Evolutionary conservation across 2,329 filamentous ascomycete genomes (phyloP), one percentile per base, ranked within the genome.

Genomic region (Parastagonospora avenae): DNA sequence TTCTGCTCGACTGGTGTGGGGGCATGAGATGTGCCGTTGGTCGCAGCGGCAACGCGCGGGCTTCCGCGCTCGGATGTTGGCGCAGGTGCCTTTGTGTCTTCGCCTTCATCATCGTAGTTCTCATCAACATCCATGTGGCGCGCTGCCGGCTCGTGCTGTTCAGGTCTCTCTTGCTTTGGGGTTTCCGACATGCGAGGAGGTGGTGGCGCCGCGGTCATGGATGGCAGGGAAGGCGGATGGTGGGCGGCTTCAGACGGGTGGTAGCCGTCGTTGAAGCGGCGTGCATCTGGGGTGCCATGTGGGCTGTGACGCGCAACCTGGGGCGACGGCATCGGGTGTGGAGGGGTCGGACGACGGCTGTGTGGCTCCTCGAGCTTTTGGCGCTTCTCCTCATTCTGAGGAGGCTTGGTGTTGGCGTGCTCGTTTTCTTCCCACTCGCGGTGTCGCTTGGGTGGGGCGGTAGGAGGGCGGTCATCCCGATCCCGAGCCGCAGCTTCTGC

Each of bases 41-140:
- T 60, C 4, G 70, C 55, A 28, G 70, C 55, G 28, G 66, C 60
- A 33, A 63, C 70, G 40, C 71, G 70, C 10, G 78, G 78, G 57
- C 76, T 79, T 46, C 68, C 75, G 33, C 76, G 77, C 57, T 78
- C 77, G 47, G 77, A 74, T 54, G 77, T 78, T 37, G 68, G 46
- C 2, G 62, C 67, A 12, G 63, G 72, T 55, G 79, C 73, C 72
- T 85, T 85, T 35, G 94, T 89, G 52, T 97, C 93, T 60, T 96
- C 92, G 4, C 85, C 91, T 50, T 92, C 93, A 66, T 97, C 93
- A 71, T 97, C 93, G 66, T 99, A 97, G 71, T 97, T 90, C 72
- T 99, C 94, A 62, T 99, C 92, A 15, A 97, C 90, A 6, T 97
- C 93, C 85, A 99, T 95, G 75, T 96, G 96, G 16, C 94, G 84